Base-by-base conservation (phyloP, 345 rosid genomes). In the Arabis hirsuta region DNA sequence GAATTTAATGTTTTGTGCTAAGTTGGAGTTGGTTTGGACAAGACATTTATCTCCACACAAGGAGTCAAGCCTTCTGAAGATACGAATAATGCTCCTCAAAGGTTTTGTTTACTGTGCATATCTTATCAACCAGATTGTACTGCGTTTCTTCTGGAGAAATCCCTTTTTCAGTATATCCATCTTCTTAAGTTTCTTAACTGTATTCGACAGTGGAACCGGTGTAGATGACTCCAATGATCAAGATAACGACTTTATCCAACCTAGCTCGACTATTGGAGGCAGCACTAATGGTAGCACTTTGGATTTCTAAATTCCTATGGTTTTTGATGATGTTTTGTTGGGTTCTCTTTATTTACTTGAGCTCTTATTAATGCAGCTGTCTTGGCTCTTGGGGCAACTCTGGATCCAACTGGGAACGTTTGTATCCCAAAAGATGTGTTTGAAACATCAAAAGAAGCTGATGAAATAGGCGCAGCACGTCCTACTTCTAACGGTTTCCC, bases 401-500 rank as follows among this genome's bases (percentile, higher is more conserved):
- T 74, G 79, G 88, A 69, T 70, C 71, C 83, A 68, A 70, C 57
- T 32, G 76, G 62, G 36, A 58, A 47, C 62, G 22, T 57, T 32
- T 76, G 76, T 36, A 57, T 70, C 50, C 76, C 76, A 14, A 76
- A 76, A 63, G 72, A 76, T 57, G 69, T 69, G 48, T 82, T 62
- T 53, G 84, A 84, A 66, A 52, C 84, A 44, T 68, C 76, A 27
- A 79, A 77, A 65, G 84, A 84, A 73, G 83, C 55, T 58, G 74
- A 67, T 27, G 81, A 51, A 29, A 73, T 27, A 45, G 84, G 62
- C 3, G 79, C 71, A 64, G 60, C 62, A 44, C 31, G 4, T 41
- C 60, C 71, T 55, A 41, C 77, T 79, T 65, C 76, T n/a, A 84
- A 85, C 66, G 86, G 90, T 67, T 74, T 78, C 62, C 85, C 82